A percentile compares a stretch with the other conserved stretches of the same genome.
phyloP scores from a whole-genome alignment of 345 rosid species.

The Moricandia arvensis region DNA sequence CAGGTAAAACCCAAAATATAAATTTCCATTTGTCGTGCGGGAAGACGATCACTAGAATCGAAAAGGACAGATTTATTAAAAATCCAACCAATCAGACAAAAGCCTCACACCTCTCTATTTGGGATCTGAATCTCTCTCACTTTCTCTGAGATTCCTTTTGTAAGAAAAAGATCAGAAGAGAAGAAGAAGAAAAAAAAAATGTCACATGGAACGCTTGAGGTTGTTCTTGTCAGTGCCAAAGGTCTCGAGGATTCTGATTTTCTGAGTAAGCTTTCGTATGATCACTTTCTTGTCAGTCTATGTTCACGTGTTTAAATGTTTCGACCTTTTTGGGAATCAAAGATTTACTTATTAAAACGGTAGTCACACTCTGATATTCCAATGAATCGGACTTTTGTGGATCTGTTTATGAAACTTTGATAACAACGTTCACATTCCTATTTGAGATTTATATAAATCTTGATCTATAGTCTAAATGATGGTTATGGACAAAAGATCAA shows the following conservation, averaged over 20 bases:
- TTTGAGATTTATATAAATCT: no score
- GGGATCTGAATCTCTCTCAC: neutral
- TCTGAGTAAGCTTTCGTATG: constrained; percentile 38
- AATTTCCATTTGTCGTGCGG: no score
- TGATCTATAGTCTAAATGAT: no score
- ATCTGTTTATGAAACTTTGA: constrained; percentile 6
- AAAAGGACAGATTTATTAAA: neutral
- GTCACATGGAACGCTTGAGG: constrained; percentile 65
- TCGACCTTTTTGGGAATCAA: constrained; percentile 21
- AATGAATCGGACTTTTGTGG: neutral
- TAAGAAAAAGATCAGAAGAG: neutral
- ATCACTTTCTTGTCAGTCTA: neutral
- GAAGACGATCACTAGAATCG: no score
- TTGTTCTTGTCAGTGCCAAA: constrained; percentile 60
- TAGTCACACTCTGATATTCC: neutral
- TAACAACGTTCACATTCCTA: no score
- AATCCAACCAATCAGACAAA: neutral
- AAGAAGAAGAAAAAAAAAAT: constrained; percentile 32
- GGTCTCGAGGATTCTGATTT: constrained; percentile 60
- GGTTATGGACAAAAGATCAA: no score
- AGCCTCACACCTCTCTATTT: no score
- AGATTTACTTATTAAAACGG: neutral
- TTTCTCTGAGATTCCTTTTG: neutral
- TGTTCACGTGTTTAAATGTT: constrained; percentile 1
- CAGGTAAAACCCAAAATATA: no score